Base-by-base conservation (phyloP, 1,284 basidiomycete species). In the Fomitiporia mediterranea region DNA sequence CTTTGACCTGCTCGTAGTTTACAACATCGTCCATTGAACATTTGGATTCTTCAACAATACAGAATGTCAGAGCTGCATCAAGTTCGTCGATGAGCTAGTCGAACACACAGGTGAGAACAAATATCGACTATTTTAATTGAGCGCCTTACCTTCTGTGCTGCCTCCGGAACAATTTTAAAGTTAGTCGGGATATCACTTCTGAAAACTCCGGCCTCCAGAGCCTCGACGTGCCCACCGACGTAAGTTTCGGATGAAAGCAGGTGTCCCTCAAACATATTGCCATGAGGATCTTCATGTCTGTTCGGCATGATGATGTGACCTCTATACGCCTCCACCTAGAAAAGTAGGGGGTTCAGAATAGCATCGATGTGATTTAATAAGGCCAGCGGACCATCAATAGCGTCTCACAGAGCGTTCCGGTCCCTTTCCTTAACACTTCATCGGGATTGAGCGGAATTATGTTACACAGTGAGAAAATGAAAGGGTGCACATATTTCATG, bases 401-500 rank as follows among this genome's bases (percentile, higher is more conserved):
- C 0, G 97, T 99, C 72, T 99, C 97, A 68, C 97, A 99, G 17
- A 99, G 77, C 0, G 97, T 99, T 19, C 97, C 97, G 62, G 84
- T 91, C 32, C 97, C 97, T 71, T 99, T 99, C 46, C 97, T 80
- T 64, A 99, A 71, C 3, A 99, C 97, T 64, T 99, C 97, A 65
- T 99, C 97, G 1, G 97, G 94, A 66, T 89, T 90, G 56, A 99
- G 81, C 15, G 97, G 97, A 65, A 99, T 99, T 70, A 99, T 99
- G 78, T 98, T 99, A 75, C 97, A 99, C 34, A 99, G 77, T 25
- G 96, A 99, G 76, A 99, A 99, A 66, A 99, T 94, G 81, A 99
- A 99, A 0, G 97, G 97, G 67, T 99, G 95, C 9, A 99, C 95
- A 68, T 99, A 99, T 92, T 99, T 99, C 97, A 99, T 99, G 77